Conservation (phyloP, 1,139 yeast species). For the Kodamaea arcana region DNA sequence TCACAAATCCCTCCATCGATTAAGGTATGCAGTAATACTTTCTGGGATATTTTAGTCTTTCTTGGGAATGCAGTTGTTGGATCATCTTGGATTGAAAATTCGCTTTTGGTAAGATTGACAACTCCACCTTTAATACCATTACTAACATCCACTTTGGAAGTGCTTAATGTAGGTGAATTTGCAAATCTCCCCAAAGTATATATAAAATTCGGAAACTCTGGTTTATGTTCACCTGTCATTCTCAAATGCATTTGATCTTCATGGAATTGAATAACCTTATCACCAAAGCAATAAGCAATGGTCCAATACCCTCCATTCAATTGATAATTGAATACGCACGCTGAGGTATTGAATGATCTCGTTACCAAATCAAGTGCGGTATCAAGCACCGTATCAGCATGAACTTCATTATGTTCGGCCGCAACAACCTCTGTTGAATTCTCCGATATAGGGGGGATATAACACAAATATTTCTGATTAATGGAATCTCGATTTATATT, state of each 20-base stretch:
- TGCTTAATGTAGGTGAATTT: conserved; percentile 18
- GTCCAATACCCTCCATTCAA: conserved; percentile 58
- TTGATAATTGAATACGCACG: conserved; percentile 33
- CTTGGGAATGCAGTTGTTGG: conserved; percentile 15
- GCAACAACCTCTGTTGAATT: not conserved
- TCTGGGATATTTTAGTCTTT: conserved; percentile 13
- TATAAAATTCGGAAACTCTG: conserved; percentile 35
- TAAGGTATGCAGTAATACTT: conserved; percentile 50
- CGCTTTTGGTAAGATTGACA: conserved; percentile 11
- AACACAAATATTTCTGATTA: conserved; percentile 11
- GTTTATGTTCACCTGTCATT: conserved; percentile 24
- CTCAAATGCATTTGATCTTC: conserved; percentile 26
- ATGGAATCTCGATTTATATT: conserved; percentile 5
- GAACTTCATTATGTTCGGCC: conserved; percentile 1
- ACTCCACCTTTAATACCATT: conserved; percentile 3
- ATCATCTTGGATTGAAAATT: conserved; percentile 21
- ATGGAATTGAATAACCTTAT: conserved; percentile 57
- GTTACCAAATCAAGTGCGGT: conserved; percentile 19
- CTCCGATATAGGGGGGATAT: conserved; percentile 8
- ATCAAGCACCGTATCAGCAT: conserved; percentile 17
- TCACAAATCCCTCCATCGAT: conserved; percentile 71
- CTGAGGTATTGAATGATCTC: conserved; percentile 19
- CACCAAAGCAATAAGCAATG: conserved; percentile 54
- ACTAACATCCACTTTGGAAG: conserved; percentile 3
- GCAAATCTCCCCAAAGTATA: conserved; percentile 46